phyloP scores from a whole-genome alignment of 306 rosid species.

The Dryas octopetala region DNA sequence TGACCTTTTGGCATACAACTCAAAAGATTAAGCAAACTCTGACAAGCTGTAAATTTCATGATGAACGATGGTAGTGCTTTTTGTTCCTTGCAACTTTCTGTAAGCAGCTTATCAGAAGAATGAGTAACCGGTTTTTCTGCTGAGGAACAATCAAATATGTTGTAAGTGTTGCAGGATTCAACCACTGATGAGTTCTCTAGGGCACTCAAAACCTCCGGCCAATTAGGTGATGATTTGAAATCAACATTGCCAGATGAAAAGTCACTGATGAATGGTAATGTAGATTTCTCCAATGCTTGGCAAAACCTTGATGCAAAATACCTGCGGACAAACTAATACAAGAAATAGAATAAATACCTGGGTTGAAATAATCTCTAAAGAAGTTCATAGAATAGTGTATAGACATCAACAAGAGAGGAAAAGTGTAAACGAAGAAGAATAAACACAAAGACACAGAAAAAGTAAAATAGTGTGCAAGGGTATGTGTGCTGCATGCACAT shows the following conservation, averaged over 20 bases:
- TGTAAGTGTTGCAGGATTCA: slow-evolving; percentile 29
- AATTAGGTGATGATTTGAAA: slow-evolving; percentile 52
- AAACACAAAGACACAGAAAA: not conserved
- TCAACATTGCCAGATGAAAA: slow-evolving; percentile 31
- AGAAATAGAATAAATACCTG: slow-evolving; percentile 35
- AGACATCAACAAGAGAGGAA: not conserved
- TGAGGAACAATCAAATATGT: slow-evolving; percentile 29
- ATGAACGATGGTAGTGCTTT: slow-evolving; percentile 23
- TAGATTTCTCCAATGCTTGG: slow-evolving; percentile 57
- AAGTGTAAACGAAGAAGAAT: not conserved
- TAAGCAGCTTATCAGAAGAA: slow-evolving; percentile 34
- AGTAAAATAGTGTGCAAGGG: slow-evolving; percentile 12
- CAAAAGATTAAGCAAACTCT: slow-evolving; percentile 62
- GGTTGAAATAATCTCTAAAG: slow-evolving; percentile 13
- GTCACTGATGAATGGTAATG: slow-evolving; percentile 36
- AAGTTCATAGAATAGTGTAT: slow-evolving; percentile 8
- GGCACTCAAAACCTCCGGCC: slow-evolving; percentile 52
- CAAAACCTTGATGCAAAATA: slow-evolving; percentile 67
- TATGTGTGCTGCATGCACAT: slow-evolving; percentile 1
- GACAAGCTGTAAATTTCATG: slow-evolving; percentile 50
- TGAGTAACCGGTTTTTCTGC: slow-evolving; percentile 24
- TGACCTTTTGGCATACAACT: slow-evolving; percentile 52
- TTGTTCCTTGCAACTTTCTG: slow-evolving; percentile 34
- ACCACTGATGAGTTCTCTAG: slow-evolving; percentile 40
- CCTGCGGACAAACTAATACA: slow-evolving; percentile 78